phyloP scores from a whole-genome alignment of 352 stramenopile genomes.

The Pythium pyrilobum region DNA sequence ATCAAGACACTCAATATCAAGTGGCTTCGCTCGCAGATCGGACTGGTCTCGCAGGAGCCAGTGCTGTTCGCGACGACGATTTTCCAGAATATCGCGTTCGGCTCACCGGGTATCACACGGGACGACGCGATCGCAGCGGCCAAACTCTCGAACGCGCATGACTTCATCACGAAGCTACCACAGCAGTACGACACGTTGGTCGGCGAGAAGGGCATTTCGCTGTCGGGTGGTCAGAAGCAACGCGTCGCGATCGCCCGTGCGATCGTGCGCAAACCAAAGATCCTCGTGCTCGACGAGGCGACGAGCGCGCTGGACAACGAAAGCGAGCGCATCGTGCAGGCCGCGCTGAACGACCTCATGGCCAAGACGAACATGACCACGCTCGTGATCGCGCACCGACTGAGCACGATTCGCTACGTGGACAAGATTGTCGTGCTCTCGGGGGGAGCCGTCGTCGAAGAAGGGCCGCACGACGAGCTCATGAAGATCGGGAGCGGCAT shows the following conservation, averaged over 20 bases:
- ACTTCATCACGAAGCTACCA: slow-evolving; percentile 31
- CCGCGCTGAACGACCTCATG: slow-evolving; percentile 49
- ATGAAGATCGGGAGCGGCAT: slow-evolving; percentile 45
- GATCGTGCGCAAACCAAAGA: slow-evolving; percentile 37
- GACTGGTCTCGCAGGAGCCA: slow-evolving; percentile 67
- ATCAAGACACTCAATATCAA: slow-evolving; percentile 64
- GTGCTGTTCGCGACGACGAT: slow-evolving; percentile 80
- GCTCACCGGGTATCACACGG: neutral
- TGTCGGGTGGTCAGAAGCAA: slow-evolving; percentile 67
- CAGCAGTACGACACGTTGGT: slow-evolving; percentile 46
- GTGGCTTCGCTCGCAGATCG: slow-evolving; percentile 38
- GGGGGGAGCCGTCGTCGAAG: slow-evolving; percentile 35
- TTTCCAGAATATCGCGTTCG: slow-evolving; percentile 73
- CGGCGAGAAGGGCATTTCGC: slow-evolving; percentile 64
- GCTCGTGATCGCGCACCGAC: slow-evolving; percentile 91
- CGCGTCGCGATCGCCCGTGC: slow-evolving; percentile 60
- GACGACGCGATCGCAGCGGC: slow-evolving; percentile 9
- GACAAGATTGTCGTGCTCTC: slow-evolving; percentile 60
- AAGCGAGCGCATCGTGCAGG: slow-evolving; percentile 76
- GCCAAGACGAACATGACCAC: slow-evolving; percentile 66
- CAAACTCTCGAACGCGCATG: slow-evolving; percentile 18
- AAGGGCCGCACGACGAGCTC: slow-evolving; percentile 39
- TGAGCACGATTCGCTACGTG: slow-evolving; percentile 60
- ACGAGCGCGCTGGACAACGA: slow-evolving; percentile 63
- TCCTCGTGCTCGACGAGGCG: slow-evolving; percentile 56